Evolutionary conservation across 495 filamentous ascomycete genomes (phyloP), one percentile per base, ranked within the genome.

Genomic region (Chaetomidium leptoderma): DNA sequence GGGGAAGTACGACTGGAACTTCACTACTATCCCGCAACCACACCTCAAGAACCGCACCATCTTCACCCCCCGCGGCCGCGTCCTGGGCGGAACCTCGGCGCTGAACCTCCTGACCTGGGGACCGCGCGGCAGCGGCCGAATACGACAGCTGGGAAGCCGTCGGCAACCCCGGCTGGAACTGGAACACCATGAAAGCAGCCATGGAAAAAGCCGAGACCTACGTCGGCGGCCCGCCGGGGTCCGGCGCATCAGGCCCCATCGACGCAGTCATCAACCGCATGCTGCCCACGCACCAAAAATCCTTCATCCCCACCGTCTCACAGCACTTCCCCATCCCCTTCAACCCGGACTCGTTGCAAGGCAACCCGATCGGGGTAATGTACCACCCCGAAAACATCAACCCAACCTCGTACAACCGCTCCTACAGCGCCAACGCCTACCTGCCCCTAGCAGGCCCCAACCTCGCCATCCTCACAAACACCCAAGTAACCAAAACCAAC

Each of bases 71-170:
- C 67, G 75, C 17, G 81, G 79, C 26, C 79, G 78, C 61, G 76
- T 78, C 0, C 70, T 83, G 1, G 80, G 77, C 10, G 82, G 82
- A 48, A 53, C 55, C 13, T 63, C 65, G 1, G 67, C 70, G 1
- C 36, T 73, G 19, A 74, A 74, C 60, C 72, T 74, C 42, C 75
- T 84, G 63, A 76, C 70, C 21, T 84, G 76, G 74, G n/a, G 74
- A 80, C 56, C 73, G 81, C 5, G 81, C 79, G 0, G 76, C 72
- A 5, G 76, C 73, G 26, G 65, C 72, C 11, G 82, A 83, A 42
- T 83, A 81, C 60, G 81, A 86, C 65, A 68, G 72, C 40, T 86
- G 84, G 83, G 78, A 73, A 37, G 67, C 70, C 16, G 70, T 82
- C 14, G 80, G 81, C 11, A 79, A 78, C 27, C 58, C 68, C 5